Evolutionary conservation across 2,329 filamentous ascomycete genomes (phyloP).

Genomic region (Venturia nashicola): DNA sequence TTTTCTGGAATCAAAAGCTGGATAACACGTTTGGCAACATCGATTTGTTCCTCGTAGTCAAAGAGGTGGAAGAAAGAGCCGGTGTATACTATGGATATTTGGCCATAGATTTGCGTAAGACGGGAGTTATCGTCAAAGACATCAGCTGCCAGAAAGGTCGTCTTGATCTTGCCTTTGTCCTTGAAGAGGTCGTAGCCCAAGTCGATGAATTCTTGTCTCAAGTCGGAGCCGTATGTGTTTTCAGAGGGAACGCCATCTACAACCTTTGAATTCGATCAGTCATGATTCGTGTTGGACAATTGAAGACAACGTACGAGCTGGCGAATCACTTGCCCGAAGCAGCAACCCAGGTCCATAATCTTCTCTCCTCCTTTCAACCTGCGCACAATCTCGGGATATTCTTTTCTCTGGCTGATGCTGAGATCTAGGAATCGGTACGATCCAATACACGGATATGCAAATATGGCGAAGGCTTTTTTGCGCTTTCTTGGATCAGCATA

Average conservation of each 20-base stretch:
- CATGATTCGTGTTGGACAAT: not conserved
- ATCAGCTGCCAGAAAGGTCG: conserved; percentile 41
- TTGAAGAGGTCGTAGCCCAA: conserved; percentile 34
- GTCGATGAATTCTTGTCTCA: conserved; percentile 34
- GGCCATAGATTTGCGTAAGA: conserved; percentile 16
- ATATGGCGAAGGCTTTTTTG: conserved; percentile 8
- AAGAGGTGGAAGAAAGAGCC: conserved; percentile 32
- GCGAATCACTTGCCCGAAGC: conserved; percentile 34
- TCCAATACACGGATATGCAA: conserved; percentile 24
- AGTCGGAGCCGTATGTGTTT: conserved; percentile 28
- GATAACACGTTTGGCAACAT: conserved; percentile 22
- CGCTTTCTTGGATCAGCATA: conserved; percentile 2
- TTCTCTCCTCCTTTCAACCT: conserved; percentile 23
- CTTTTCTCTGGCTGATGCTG: conserved; percentile 16
- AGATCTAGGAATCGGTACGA: conserved; percentile 24
- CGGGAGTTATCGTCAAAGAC: conserved; percentile 26
- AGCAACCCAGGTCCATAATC: conserved; percentile 32
- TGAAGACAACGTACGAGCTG: conserved; percentile 21
- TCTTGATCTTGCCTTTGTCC: conserved; percentile 26
- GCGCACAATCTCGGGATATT: conserved; percentile 21
- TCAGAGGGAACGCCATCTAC: conserved; percentile 23
- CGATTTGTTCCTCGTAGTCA: conserved; percentile 21
- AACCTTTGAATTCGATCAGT: not conserved
- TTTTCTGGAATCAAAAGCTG: conserved; percentile 24
- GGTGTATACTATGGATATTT: conserved; percentile 27